Evolutionary conservation across 2,329 filamentous ascomycete genomes (phyloP), one percentile per base, ranked within the genome.

Genomic region (Neofusicoccum sp.): DNA sequence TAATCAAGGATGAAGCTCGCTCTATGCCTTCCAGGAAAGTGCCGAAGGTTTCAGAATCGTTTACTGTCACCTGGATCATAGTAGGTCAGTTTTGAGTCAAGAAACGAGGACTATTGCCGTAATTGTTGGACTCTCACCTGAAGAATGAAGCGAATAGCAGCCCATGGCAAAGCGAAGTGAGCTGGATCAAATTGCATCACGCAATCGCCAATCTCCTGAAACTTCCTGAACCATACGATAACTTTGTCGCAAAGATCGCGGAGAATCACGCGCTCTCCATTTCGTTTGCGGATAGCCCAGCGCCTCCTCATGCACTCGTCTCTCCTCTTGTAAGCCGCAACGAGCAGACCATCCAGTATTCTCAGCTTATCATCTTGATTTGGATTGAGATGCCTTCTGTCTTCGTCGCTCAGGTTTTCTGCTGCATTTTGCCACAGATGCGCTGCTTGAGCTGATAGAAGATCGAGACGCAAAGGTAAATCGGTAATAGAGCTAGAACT

Each of bases 161-260:
- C 69, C 71, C 68, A 76, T 14, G 70, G 72, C 38, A 75, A 65
- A 30, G 67, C 65, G 16, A 70, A 70, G 65, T 74, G 69, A 9
- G 60, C 65, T 2, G 73, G 70, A 58, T 75, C 68, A 62, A 69
- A 71, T 51, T 72, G 67, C 24, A 71, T 62, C 0, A 66, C 66
- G 49, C 69, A 62, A 65, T 75, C 69, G 0, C 70, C 70, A 40
- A 73, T 63, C 26, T 64, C 45, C 61, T 67, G 72, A 62, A 74
- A 74, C 34, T 59, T 66, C 24, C 71, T 63, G 28, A 72, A 40
- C 63, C 65, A 73, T 5, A 24, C 28, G 40, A 67, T 33, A 12
- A 71, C 64, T 63, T 73, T 73, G 11, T 62, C 64, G n/a, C 69
- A 63, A 8, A 72, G 41, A 61, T 75, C 71, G n/a, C 67, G 60